Evolutionary conservation across 225 moss, liverwort and hornwort species (phyloP).

Genomic region (Pseudoscleropodium purum): DNA sequence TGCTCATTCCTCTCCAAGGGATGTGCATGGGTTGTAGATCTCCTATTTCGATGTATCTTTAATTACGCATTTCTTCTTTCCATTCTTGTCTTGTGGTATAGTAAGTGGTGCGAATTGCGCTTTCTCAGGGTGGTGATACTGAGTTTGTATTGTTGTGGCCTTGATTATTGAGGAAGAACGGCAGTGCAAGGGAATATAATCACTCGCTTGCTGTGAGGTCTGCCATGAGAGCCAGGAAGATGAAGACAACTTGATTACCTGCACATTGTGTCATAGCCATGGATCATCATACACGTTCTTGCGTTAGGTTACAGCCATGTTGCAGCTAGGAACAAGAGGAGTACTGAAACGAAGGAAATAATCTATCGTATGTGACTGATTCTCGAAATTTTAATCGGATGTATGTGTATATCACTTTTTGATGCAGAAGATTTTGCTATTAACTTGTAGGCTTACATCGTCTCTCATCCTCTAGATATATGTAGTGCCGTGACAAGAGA

Average conservation of each 20-base stretch:
- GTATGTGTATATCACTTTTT: neutral
- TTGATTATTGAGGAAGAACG: neutral
- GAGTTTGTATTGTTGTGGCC: neutral
- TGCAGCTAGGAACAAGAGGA: neutral
- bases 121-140: neutral
- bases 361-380: neutral
- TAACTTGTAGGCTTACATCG: neutral
- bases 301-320: neutral
- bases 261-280: neutral
- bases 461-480: neutral
- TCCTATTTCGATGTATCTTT: neutral
- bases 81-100: neutral
- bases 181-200: neutral
- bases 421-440: neutral
- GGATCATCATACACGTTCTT: neutral
- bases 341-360: neutral
- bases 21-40: conserved; percentile 2
- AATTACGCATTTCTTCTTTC: neutral
- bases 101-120: neutral
- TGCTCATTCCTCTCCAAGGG: neutral
- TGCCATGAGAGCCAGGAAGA: neutral
- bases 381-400: neutral
- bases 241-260: neutral
- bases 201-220: neutral
- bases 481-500: neutral